Conservation (phyloP, 495 filamentous ascomycete species). For the Aspergillus sclerotiicarbonarius region DNA sequence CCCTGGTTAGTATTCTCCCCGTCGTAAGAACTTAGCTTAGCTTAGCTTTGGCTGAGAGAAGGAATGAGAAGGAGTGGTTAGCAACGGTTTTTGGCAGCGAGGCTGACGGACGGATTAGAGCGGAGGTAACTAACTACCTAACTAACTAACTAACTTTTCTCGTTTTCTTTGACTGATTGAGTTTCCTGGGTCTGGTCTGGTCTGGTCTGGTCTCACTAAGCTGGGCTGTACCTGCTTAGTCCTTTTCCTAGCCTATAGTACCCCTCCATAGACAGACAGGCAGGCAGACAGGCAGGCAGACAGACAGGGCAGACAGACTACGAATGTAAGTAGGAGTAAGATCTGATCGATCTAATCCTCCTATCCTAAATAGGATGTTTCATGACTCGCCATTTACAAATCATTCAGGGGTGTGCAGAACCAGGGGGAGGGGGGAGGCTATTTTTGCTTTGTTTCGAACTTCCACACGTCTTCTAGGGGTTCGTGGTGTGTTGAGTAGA, state of each 20-base stretch:
- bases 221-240: too few species aligned
- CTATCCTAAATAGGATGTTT: background rate
- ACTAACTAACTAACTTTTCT: too few species aligned
- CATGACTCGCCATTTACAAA: constrained; percentile 3
- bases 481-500: background rate
- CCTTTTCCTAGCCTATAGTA: too few species aligned
- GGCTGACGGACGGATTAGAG: background rate
- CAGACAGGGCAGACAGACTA: background rate
- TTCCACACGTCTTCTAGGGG: background rate
- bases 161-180: too few species aligned
- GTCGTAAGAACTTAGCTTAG: background rate
- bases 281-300: too few species aligned
- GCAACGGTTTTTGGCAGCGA: background rate
- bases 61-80: background rate
- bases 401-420: background rate
- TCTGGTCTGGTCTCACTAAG: too few species aligned
- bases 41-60: background rate
- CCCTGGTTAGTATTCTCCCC: background rate
- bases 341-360: background rate
- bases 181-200: too few species aligned
- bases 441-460: background rate
- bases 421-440: background rate
- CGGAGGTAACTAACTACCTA: too few species aligned
- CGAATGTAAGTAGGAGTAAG: background rate
- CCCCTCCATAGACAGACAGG: too few species aligned